phyloP scores from a whole-genome alignment of 805 yeast genomes.

The Yarrowia deformans region DNA sequence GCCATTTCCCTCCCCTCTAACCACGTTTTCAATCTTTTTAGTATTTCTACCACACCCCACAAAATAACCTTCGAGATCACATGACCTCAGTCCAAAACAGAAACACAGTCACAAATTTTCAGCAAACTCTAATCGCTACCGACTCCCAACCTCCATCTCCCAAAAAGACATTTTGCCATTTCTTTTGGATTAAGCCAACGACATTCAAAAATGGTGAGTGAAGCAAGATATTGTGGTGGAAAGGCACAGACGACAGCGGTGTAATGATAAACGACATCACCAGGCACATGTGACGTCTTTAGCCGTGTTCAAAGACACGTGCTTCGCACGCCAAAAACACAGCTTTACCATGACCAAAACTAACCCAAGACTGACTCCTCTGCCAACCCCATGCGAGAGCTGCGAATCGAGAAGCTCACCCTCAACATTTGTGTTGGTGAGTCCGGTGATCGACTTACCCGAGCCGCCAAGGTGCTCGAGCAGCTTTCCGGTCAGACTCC shows the following conservation, averaged over 20 bases:
- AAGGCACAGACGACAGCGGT: not conserved
- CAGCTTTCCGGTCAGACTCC: constrained; percentile 99
- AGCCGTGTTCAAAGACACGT: too few species aligned
- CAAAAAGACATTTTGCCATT: constrained; percentile 31
- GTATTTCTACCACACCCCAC: not conserved
- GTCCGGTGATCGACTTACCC: constrained; percentile 99
- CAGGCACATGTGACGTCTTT: too few species aligned
- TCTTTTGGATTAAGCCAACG: constrained; percentile 39
- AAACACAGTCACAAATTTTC: constrained; percentile 37
- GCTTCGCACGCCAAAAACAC: too few species aligned
- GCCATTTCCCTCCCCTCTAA: too few species aligned
- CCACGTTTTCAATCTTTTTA: too few species aligned
- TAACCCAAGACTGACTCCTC: constrained; percentile 50
- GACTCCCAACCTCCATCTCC: constrained; percentile 23
- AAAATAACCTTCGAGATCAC: not conserved
- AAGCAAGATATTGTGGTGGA: not conserved
- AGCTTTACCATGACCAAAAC: constrained; percentile 7
- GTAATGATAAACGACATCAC: too few species aligned
- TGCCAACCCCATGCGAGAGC: constrained; percentile 94
- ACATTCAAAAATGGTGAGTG: constrained; percentile 42
- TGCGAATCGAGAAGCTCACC: constrained; percentile 98
- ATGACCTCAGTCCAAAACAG: constrained; percentile 3
- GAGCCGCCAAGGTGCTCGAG: constrained; percentile 99
- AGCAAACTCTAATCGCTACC: constrained; percentile 18
- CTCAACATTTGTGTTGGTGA: constrained; percentile 99